Evolutionary conservation across 306 rosid genomes (phyloP).

Genomic region (Cucumis hystrix): DNA sequence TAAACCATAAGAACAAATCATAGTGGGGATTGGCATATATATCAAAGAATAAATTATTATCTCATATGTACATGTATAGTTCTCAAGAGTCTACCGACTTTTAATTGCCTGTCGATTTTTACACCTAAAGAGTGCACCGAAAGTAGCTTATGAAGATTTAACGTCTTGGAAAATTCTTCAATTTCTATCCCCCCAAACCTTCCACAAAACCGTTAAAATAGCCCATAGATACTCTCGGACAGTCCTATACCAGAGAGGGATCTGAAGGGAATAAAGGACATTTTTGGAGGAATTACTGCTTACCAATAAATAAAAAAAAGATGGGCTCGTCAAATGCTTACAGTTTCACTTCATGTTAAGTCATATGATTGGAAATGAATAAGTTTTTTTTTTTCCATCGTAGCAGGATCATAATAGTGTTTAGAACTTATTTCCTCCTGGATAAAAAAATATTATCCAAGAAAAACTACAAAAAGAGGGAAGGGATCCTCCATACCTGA

Average conservation of each 20-base stretch:
- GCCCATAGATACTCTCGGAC: no score
- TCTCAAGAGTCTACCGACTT: background rate
- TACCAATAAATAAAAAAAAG: background rate
- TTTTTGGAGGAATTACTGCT: background rate
- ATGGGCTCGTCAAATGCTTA: background rate
- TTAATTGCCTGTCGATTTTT: no score
- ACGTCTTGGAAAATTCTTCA: no score
- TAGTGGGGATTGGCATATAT: background rate
- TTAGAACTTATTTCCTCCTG: background rate
- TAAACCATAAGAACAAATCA: background rate
- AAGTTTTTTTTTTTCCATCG: background rate
- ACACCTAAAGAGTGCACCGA: no score
- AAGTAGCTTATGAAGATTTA: no score
- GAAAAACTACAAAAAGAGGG: background rate
- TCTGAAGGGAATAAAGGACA: background rate
- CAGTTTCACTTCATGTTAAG: background rate
- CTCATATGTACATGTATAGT: background rate
- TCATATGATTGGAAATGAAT: background rate
- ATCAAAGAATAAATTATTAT: background rate
- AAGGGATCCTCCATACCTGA: background rate
- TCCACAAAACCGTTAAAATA: no score
- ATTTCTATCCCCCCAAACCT: no score
- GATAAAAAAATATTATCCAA: background rate
- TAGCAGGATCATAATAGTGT: background rate
- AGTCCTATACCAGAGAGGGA: background rate